phyloP scores from a whole-genome alignment of 1,284 basidiomycete species.

The Puccinia hordei region DNA sequence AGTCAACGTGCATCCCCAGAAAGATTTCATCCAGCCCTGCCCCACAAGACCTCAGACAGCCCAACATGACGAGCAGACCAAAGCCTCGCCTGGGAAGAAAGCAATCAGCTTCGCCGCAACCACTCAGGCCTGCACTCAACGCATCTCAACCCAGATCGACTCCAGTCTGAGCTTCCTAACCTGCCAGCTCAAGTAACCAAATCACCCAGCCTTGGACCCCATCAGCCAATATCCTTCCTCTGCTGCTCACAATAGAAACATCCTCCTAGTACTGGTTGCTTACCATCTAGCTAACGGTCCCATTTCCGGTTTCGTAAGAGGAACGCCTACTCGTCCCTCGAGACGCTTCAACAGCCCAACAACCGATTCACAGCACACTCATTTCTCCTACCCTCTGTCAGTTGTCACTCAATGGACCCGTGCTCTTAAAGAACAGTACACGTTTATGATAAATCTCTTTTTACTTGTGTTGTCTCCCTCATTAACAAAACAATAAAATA shows the following conservation, averaged over 20 bases:
- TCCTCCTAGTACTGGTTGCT: no score
- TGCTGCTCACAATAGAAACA: no score
- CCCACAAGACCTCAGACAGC: neutral
- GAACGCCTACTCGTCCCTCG: neutral
- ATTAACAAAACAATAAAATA: neutral
- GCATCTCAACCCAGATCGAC: slow-evolving; percentile 16
- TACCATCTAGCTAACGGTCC: no score
- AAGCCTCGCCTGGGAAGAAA: neutral
- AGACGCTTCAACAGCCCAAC: neutral
- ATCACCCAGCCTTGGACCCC: neutral
- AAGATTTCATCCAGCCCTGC: neutral
- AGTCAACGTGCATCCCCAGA: no score
- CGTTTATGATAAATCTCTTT: neutral
- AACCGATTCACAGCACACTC: neutral
- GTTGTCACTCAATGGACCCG: neutral
- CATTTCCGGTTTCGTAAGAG: neutral
- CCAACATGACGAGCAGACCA: neutral
- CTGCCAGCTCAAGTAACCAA: slow-evolving; percentile 17
- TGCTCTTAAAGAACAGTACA: slow-evolving; percentile 11
- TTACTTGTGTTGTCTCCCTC: neutral
- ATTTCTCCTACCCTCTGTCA: neutral
- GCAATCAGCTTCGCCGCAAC: slow-evolving; percentile 22
- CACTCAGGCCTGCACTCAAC: slow-evolving; percentile 18
- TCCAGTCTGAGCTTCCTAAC: slow-evolving; percentile 2
- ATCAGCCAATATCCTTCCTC: neutral